These are phyloP conservation scores for Pterothamnion heteromorphum DNA, from an alignment of 31 red algal species.

Conservation along the genomic window DNA sequence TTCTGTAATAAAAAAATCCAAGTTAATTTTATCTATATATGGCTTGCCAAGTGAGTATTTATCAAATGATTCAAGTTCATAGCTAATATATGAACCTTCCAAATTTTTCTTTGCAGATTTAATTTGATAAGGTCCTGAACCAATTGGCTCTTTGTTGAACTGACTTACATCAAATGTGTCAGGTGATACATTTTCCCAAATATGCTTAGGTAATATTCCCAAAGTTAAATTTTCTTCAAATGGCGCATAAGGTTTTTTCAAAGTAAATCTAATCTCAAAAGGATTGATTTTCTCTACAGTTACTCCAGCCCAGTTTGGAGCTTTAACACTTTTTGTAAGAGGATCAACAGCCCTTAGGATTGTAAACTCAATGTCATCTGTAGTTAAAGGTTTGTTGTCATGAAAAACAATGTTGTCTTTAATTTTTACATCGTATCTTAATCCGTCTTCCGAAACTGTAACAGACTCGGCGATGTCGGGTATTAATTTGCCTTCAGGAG, in stretches of 20 bases:
- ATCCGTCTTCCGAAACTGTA: not conserved
- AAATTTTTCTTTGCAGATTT: not conserved
- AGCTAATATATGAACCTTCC: not conserved
- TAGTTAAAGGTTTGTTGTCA: not conserved
- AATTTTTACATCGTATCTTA: not conserved
- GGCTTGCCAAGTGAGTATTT: not conserved
- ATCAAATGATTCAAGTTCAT: not conserved
- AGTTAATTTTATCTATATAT: not conserved
- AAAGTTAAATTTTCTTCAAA: slow-evolving; percentile 4
- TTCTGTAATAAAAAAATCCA: not conserved
- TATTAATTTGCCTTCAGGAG: not conserved
- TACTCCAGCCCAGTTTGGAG: not conserved
- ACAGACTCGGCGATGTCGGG: not conserved
- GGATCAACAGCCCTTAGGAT: not conserved
- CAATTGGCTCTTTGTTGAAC: not conserved
- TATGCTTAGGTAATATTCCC: not conserved
- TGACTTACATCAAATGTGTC: not conserved
- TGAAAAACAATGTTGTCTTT: not conserved
- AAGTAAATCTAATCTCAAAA: not conserved
- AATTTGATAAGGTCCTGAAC: not conserved
- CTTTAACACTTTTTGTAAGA: not conserved
- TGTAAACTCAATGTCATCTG: not conserved
- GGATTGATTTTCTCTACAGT: not conserved
- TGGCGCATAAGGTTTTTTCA: not conserved
- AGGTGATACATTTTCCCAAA: not conserved